Evolutionary conservation across 768 basidiomycete species (phyloP).

Genomic region (Megacollybia marginata): DNA sequence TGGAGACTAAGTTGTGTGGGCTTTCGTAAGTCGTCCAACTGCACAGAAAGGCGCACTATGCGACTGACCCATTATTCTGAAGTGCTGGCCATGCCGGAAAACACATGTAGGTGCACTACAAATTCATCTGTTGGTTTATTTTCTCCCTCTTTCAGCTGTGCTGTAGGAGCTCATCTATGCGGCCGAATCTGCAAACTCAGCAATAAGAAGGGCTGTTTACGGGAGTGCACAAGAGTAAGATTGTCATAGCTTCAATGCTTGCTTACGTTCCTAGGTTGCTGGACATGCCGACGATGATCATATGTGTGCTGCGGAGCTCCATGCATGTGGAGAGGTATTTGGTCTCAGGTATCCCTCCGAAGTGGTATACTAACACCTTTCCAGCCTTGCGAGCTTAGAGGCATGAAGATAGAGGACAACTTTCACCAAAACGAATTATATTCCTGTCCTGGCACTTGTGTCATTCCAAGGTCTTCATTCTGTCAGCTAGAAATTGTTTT

Average conservation of each 20-base stretch:
- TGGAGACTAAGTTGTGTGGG: constrained; percentile 35
- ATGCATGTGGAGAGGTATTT: constrained; percentile 49
- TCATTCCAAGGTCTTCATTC: constrained; percentile 28
- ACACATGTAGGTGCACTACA: constrained; percentile 39
- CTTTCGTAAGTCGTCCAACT: constrained; percentile 30
- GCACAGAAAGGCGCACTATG: not conserved
- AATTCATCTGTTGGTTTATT: too few species aligned
- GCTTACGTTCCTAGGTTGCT: constrained; percentile 26
- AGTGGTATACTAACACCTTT: constrained; percentile 3
- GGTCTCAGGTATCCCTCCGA: not conserved
- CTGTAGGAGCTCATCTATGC: constrained; percentile 43
- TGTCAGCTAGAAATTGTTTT: not conserved
- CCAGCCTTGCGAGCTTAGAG: constrained; percentile 35
- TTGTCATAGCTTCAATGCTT: not conserved
- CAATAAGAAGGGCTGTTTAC: constrained; percentile 43
- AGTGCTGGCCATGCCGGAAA: constrained; percentile 55
- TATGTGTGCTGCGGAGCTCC: constrained; percentile 42
- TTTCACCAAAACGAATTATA: constrained; percentile 12
- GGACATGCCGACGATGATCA: constrained; percentile 44
- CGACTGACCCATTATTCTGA: not conserved
- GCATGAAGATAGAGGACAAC: constrained; percentile 20
- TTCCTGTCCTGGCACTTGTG: constrained; percentile 35
- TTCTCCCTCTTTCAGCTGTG: constrained; percentile 31
- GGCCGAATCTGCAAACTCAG: constrained; percentile 40
- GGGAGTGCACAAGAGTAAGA: constrained; percentile 44